phyloP scores from a whole-genome alignment of 169 alveolate species.

The Plasmodium sp. region DNA sequence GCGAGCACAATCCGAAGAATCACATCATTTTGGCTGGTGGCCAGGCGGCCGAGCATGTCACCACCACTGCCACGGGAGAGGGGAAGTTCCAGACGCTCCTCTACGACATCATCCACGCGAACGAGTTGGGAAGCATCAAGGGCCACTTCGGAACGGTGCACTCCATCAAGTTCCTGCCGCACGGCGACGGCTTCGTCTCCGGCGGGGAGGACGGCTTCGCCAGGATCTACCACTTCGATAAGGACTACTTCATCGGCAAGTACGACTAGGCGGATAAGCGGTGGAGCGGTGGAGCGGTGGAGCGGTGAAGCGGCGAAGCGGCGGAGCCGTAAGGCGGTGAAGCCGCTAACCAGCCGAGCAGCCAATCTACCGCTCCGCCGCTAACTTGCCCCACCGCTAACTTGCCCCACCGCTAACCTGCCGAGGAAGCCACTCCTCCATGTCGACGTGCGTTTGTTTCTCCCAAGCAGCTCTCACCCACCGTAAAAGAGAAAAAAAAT shows the following conservation, averaged over 20 bases:
- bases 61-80: conserved; percentile 93
- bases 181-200: conserved; percentile 93
- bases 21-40: conserved; percentile 93
- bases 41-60: conserved; percentile 92
- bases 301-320: no score
- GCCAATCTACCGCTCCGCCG: no score
- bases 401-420: no score
- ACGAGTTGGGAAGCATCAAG: conserved; percentile 93
- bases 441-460: background rate
- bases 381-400: no score
- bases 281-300: no score
- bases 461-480: background rate
- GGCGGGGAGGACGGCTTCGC: conserved; percentile 97
- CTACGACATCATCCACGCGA: conserved; percentile 92
- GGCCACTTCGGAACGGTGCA: conserved; percentile 98
- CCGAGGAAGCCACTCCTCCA: no score
- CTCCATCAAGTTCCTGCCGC: conserved; percentile 92
- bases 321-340: no score
- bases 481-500: background rate
- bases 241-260: conserved; percentile 91
- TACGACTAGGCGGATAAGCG: conserved; percentile 42
- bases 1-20: conserved; percentile 80
- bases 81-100: conserved; percentile 95
- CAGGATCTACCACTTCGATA: conserved; percentile 93
- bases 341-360: no score